Evolutionary conservation across 2,329 filamentous ascomycete genomes (phyloP), one percentile per base, ranked within the genome.

Genomic region (Aureobasidium sp.): DNA sequence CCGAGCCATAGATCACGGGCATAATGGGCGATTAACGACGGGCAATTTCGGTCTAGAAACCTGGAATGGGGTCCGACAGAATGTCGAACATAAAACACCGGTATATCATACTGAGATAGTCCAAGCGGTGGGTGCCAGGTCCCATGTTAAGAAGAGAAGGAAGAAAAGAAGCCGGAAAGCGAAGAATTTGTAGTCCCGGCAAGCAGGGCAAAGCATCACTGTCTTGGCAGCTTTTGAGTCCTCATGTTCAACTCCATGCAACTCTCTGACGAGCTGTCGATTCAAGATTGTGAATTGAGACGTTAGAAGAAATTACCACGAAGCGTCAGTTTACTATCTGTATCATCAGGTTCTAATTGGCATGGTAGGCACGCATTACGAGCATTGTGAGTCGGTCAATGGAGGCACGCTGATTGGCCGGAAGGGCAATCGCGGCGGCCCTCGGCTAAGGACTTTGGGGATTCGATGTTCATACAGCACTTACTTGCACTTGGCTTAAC

Each of bases 1-100:
- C 73, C 71, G 66, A 72, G 72, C 71, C 74, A 76, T 70, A 66
- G 69, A 63, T 65, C 41, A 69, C 65, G 71, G 74, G 39, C 71
- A 66, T 71, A 73, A 76, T 77, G 77, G 72, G 78, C 75, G 78
- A 81, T 81, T 81, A 81, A 81, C 77, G 76, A 80, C 78, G 76
- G 77, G 77, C 74, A 63, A 26, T 64, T 66, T 79, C 46, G 73
- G 70, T 80, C 77, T 76, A 67, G 73, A 73, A 78, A 76, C 73
- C 73, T 74, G 71, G 41, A 56, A 53, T 56, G 60, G 48, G 41
- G 50, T 56, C 48, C 34, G 60, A 62, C 60, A 62, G 50, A 56
- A 56, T 62, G 60, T 41, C 50, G n/a, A 41, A 66, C 71, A 72
- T 68, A 72, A 66, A 67, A 57, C 64, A 67, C 63, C 66, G 63